Evolutionary conservation across 352 stramenopile genomes (phyloP).

Genomic region (Pythium utonaiense): DNA sequence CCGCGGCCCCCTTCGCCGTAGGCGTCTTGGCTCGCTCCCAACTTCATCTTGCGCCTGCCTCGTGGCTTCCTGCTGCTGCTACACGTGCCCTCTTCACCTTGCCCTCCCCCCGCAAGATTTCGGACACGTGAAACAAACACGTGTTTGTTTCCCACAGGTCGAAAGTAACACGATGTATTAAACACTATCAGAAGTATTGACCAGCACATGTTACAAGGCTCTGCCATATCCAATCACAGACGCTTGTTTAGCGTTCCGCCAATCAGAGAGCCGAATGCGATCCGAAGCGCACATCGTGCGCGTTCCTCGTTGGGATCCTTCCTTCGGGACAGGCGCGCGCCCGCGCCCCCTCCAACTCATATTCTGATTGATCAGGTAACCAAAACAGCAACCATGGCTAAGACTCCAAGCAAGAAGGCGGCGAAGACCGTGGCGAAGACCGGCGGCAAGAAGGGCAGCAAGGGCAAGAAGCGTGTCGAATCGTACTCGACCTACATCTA

Average conservation of each 20-base stretch:
- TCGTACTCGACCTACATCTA: slow-evolving; percentile 92
- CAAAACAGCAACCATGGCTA: slow-evolving; percentile 78
- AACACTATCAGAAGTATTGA: background rate
- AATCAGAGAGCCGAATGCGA: slow-evolving; percentile 5
- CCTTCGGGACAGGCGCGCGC: slow-evolving; percentile 41
- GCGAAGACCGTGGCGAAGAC: slow-evolving; percentile 80
- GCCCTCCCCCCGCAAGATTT: slow-evolving; percentile 24
- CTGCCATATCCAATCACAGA: background rate
- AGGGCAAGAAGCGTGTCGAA: slow-evolving; percentile 87
- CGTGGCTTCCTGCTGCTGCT: slow-evolving; percentile 10
- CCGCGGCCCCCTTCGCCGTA: slow-evolving; percentile 37
- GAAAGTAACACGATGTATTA: slow-evolving; percentile 13
- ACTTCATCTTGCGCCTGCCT: slow-evolving; percentile 44
- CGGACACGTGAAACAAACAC: slow-evolving; percentile 18
- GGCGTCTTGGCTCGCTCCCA: slow-evolving; percentile 50
- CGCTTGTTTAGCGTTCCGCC: slow-evolving; percentile 1
- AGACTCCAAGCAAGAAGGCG: slow-evolving; percentile 94
- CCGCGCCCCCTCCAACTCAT: slow-evolving; percentile 96
- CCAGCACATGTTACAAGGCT: background rate
- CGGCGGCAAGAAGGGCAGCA: slow-evolving; percentile 62
- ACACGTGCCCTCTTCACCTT: slow-evolving; percentile 21
- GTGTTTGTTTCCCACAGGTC: background rate
- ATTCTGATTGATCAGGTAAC: slow-evolving; percentile 86
- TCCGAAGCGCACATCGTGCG: slow-evolving; percentile 7
- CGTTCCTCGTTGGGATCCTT: background rate